Base-by-base conservation (phyloP, 306 rosid species). In the Lathyrus tuberosus region DNA sequence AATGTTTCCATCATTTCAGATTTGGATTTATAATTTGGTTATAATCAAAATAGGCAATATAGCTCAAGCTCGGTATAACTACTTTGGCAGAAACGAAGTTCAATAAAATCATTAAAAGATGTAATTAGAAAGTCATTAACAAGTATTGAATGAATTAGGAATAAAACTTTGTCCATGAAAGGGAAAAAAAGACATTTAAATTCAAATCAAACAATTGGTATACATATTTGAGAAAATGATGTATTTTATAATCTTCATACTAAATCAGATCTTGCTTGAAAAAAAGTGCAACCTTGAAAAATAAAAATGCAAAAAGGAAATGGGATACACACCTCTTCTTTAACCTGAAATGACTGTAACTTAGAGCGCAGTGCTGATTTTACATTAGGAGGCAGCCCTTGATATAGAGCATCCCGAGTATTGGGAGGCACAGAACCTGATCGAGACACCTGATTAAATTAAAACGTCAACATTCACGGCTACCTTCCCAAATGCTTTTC, bases 381-480 rank as follows among this genome's bases (percentile, higher is more conserved):
- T 65, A 95, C 87, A 71, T 78, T 79, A 48, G 96, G 97, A 1
- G 99, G 99, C 69, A 95, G 82, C 76, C 97, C 97, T 70, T 91
- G 97, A 87, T 95, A 95, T 65, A 95, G 79, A 44, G 92, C 86
- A 86, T 95, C 99, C 81, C 97, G 88, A 28, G 96, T 95, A 76
- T 91, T 95, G 20, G 96, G 92, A 77, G 96, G 95, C 78, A 95
- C 88, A 53, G 97, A 91, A 87, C 96, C 89, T 58, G 99, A 86
- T 41, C 99, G 92, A 62, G 99, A 91, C 68, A 95, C 99, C 97
- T 95, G 80, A 52, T 81, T 65, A 58, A 40, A 74, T 65, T 60
- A 53, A 80, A 65, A 82, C n/a, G 65, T 58, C 70, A 82, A 69
- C 62, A 31, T 53, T 38, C 61, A 71, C 28, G 46, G 66, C 44